phyloP scores from a whole-genome alignment of 177 flowering plant genomes.

The Vitis hybrid region DNA sequence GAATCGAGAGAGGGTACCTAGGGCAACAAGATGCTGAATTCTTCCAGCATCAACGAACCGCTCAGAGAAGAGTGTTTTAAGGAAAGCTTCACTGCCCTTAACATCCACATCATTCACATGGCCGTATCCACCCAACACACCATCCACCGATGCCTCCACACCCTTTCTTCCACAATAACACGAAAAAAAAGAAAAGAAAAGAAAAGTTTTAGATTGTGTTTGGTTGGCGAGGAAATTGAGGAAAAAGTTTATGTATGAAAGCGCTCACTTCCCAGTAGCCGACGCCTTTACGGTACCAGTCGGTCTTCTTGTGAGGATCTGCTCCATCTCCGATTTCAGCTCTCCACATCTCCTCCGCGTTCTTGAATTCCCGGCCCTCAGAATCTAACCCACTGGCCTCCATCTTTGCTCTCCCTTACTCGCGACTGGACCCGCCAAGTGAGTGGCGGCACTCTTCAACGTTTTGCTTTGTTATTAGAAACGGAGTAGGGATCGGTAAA shows the following conservation, averaged over 20 bases:
- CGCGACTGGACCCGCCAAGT: background rate
- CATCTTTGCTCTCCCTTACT: conserved; percentile 28
- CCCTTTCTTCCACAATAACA: conserved; percentile 36
- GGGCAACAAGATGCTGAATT: conserved; percentile 60
- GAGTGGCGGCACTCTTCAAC: background rate
- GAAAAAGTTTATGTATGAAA: background rate
- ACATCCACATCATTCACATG: conserved; percentile 78
- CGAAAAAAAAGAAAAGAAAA: background rate
- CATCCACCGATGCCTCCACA: conserved; percentile 91
- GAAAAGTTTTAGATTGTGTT: background rate
- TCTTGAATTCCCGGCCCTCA: conserved; percentile 70
- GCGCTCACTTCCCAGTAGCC: conserved; percentile 79
- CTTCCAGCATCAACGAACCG: conserved; percentile 32
- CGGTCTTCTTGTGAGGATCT: conserved; percentile 43
- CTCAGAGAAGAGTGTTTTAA: conserved; percentile 52
- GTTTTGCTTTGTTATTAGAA: too few relatives aligned
- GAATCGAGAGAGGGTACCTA: conserved; percentile 46
- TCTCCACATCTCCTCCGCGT: conserved; percentile 84
- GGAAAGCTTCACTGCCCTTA: conserved; percentile 70
- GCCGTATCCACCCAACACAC: conserved; percentile 92
- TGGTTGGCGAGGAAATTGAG: too few relatives aligned
- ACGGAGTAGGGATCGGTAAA: too few relatives aligned
- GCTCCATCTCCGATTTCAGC: conserved; percentile 59
- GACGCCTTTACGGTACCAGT: conserved; percentile 84
- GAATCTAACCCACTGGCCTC: conserved; percentile 60